Base-by-base conservation (phyloP, 495 filamentous ascomycete species). In the Daldinia decipiens region DNA sequence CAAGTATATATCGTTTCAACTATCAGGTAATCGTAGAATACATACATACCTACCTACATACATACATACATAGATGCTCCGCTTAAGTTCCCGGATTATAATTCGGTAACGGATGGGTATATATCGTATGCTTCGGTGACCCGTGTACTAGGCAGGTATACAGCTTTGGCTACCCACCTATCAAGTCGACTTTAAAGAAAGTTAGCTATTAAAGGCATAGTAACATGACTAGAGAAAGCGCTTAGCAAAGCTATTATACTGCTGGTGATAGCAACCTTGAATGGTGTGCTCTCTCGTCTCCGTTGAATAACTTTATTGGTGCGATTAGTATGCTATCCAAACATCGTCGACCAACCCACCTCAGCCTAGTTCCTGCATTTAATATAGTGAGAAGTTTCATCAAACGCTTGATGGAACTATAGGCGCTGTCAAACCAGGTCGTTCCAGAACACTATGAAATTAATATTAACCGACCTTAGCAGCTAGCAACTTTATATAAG, bases 281-380 rank as follows among this genome's bases (percentile, higher is more conserved):
- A 62, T 27, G 32, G 17, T 39, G 38, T 32, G n/a, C n/a, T 27
- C 26, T 1, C 36, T 4, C 1, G 21, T 58, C 36, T 7, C 36
- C 6, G 17, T 34, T 34, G 11, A 11, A 24, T 21, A 17, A 17
- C 21, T 50, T n/a, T 58, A 65, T 61, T 71, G 51, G 57, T 26
- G 36, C 55, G 38, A 17, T 31, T 64, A 70, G 6, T 12, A 59
- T 26, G 32, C 9, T 45, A 43, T 60, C 29, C 6, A 53, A 9
- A 27, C 47, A 4, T 13, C 27, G 12, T 2, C 17, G 26, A 12
- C 57, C 51, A 26, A 26, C 7, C 24, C 43, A 57, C 34, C 5
- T 55, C 43, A 43, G 40, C 50, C 59, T 4, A 11, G 51, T 70
- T 65, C 62, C 67, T 70, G 51, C 57, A 65, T 65, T 57, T 57